Conservation (phyloP, 2,329 filamentous ascomycete species). For the Alternaria postmessia region DNA sequence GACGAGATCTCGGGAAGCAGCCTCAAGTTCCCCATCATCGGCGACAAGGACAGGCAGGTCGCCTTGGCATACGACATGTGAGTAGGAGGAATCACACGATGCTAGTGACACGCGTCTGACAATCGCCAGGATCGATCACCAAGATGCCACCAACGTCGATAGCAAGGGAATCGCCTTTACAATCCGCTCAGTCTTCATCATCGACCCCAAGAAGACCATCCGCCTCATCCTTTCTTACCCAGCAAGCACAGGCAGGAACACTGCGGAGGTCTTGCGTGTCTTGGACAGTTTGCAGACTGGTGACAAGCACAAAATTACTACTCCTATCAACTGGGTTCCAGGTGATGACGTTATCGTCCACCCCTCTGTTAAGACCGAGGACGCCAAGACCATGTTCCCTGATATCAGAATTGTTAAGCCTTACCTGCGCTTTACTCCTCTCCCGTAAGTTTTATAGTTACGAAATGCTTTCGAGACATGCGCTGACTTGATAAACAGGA, state of each 20-base stretch:
- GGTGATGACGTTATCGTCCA: constrained; percentile 52
- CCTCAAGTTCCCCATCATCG: constrained; percentile 62
- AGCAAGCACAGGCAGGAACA: constrained; percentile 66
- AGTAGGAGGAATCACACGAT: constrained; percentile 23
- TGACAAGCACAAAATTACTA: constrained; percentile 67
- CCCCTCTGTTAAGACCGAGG: constrained; percentile 65
- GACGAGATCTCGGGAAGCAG: constrained; percentile 59
- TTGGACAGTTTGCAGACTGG: constrained; percentile 63
- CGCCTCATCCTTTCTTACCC: constrained; percentile 69
- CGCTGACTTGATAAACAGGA: constrained; percentile 27
- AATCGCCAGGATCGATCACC: constrained; percentile 57
- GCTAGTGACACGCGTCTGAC: constrained; percentile 23
- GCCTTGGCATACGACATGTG: constrained; percentile 62
- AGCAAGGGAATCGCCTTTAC: constrained; percentile 66
- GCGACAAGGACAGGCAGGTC: constrained; percentile 62
- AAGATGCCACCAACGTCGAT: constrained; percentile 67
- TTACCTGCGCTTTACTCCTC: constrained; percentile 67
- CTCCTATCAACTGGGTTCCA: constrained; percentile 63
- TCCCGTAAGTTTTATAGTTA: constrained; percentile 47
- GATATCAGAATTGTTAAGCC: constrained; percentile 69
- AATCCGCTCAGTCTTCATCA: constrained; percentile 71
- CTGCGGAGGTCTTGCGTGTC: constrained; percentile 61
- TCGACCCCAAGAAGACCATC: constrained; percentile 71
- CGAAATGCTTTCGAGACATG: neutral
- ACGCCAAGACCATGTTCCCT: constrained; percentile 67